Base-by-base conservation (phyloP, 1,284 basidiomycete genomes). In the Sanghuangporus baumii region DNA sequence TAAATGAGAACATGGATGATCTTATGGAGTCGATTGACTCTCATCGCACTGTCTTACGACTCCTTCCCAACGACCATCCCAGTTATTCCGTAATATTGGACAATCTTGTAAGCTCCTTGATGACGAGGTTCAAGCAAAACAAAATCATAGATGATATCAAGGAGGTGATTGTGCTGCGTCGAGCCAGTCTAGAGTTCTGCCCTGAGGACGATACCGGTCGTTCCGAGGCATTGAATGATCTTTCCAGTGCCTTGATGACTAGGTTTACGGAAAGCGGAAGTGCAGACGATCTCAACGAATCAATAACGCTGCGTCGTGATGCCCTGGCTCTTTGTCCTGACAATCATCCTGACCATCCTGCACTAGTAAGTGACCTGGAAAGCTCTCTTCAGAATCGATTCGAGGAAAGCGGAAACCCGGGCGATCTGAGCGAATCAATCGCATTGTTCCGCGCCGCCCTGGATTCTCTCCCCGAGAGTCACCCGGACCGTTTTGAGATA, bases 111-210 rank as follows among this genome's bases (percentile, higher is more conserved):
- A 31, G 8, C 12, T 31, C 14, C 23, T 14, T 54, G 12, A 12
- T 14, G 11, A 6, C 48, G 11, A 12, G 48, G 11, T 51, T 51
- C 20, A 20, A 51, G 20, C 48, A 51, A 20, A 74, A 26, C 63
- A 65, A 23, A 50, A 47, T 3, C 66, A 71, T 9, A 16, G 69
- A 67, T 26, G 64, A 67, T 6, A 11, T 43, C n/a, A 4, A 43
- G 11, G 41, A 43, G 4, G 41, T 43, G 12, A 43, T 43, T 43
- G 41, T 12, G 41, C 41, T 12, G 11, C 41, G n/a, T n/a, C 41
- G 41, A 12, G n/a, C 41, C 4, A n/a, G 12, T n/a, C 41, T 43
- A 43, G n/a, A 43, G n/a, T n/a, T 48, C 20, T 18, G 47, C 18
- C 9, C 40, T 12, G 36, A 38, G 18, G 51, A 41, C 34, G 37